These are phyloP conservation scores for Lactuca saligna DNA, from an alignment of 129 eudicot genomes.

Conservation along the genomic window DNA sequence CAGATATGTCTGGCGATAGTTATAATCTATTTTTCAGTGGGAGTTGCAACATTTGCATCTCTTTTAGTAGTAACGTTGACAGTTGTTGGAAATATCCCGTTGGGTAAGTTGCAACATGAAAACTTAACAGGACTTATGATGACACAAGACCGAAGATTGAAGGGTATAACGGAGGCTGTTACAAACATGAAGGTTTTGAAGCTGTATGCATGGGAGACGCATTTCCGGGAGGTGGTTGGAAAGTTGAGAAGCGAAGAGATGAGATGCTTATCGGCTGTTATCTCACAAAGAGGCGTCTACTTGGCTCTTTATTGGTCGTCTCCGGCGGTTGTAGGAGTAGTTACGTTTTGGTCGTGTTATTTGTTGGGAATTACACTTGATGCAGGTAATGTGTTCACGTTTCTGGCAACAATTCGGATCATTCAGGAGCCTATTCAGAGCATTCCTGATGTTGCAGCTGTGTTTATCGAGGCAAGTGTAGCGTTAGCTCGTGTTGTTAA, in stretches of 20 bases:
- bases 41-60: conserved; percentile 52
- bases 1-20: conserved; percentile 47
- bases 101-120: conserved; percentile 54
- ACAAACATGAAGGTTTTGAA: conserved; percentile 60
- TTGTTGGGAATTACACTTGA: conserved; percentile 34
- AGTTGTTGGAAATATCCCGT: conserved; percentile 47
- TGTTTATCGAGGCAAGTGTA: conserved; percentile 54
- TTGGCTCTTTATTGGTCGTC: conserved; percentile 51
- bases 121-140: conserved; percentile 46
- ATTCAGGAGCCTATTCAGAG: conserved; percentile 55
- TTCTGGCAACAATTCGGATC: conserved; percentile 57
- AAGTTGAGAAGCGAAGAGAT: conserved; percentile 40
- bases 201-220: conserved; percentile 63
- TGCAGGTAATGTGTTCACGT: conserved; percentile 56
- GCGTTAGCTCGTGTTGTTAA: conserved; percentile 46
- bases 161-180: conserved; percentile 53
- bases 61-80: conserved; percentile 39
- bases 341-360: conserved; percentile 55
- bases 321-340: conserved; percentile 37
- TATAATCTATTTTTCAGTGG: conserved; percentile 43
- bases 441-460: conserved; percentile 50
- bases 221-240: conserved; percentile 42
- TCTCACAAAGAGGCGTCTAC: conserved; percentile 40
- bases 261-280: conserved; percentile 34
- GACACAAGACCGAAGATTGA: conserved; percentile 51